Evolutionary conservation across 495 filamentous ascomycete species (phyloP).

Genomic region (Daldinia bambusicola): DNA sequence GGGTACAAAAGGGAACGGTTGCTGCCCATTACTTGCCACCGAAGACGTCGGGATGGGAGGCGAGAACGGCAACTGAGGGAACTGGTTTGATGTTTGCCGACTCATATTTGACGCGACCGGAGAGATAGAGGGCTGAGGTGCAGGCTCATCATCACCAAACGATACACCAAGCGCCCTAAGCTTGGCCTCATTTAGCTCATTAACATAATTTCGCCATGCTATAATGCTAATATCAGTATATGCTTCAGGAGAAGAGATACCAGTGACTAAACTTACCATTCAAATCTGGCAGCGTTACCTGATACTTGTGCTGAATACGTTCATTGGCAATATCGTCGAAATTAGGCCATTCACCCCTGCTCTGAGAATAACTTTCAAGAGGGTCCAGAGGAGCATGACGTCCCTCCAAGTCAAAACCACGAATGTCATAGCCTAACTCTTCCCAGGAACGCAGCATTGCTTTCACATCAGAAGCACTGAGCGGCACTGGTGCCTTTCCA

Average conservation of each 20-base stretch:
- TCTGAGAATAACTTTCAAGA: conserved; percentile 64
- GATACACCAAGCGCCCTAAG: conserved; percentile 88
- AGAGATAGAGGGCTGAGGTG: conserved; percentile 62
- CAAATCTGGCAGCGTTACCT: conserved; percentile 80
- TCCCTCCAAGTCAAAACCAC: conserved; percentile 73
- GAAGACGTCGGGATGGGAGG: conserved; percentile 75
- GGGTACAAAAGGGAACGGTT: conserved; percentile 69
- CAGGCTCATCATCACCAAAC: conserved; percentile 74
- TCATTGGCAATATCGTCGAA: conserved; percentile 67
- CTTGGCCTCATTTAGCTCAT: conserved; percentile 85
- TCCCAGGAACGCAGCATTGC: conserved; percentile 76
- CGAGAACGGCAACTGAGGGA: conserved; percentile 73
- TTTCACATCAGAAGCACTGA: conserved; percentile 70
- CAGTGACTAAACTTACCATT: conserved; percentile 51
- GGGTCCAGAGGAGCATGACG: conserved; percentile 48
- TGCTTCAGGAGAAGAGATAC: background rate
- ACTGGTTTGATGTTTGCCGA: conserved; percentile 70
- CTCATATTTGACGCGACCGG: conserved; percentile 62
- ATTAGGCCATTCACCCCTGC: conserved; percentile 77
- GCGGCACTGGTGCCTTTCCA: conserved; percentile 65
- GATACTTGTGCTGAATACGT: conserved; percentile 60
- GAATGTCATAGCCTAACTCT: conserved; percentile 76
- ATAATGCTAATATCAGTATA: conserved; percentile 45
- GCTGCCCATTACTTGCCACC: conserved; percentile 67
- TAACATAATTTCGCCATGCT: conserved; percentile 87